phyloP scores from a whole-genome alignment of 139 green algal species.

The Trebouxia sp. region DNA sequence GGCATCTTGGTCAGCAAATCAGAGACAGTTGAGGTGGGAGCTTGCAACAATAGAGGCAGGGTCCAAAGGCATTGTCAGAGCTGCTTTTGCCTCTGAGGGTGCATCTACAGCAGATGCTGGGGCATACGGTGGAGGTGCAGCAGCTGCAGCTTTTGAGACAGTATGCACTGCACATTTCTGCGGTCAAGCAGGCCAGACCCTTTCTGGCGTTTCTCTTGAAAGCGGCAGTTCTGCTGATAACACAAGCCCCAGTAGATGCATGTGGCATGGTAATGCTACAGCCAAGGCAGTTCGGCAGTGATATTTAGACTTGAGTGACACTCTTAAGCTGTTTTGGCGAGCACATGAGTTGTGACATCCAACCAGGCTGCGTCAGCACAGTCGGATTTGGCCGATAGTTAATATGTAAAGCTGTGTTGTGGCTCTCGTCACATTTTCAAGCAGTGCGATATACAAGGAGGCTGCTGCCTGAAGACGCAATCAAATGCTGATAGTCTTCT shows the following conservation, averaged over 20 bases:
- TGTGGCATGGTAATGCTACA: conserved; percentile 27
- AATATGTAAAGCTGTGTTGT: too few species aligned
- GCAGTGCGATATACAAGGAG: too few species aligned
- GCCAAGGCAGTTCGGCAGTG: background rate
- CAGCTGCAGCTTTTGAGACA: background rate
- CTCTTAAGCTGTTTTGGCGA: background rate
- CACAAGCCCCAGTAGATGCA: background rate
- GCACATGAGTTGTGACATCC: too few species aligned
- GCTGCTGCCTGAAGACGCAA: too few species aligned
- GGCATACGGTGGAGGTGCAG: background rate
- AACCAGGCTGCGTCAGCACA: too few species aligned
- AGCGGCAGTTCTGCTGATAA: conserved; percentile 21
- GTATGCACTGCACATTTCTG: conserved; percentile 14
- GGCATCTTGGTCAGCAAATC: conserved; percentile 21
- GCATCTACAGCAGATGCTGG: background rate
- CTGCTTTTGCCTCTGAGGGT: background rate
- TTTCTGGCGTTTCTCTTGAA: conserved; percentile 35
- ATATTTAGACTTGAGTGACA: background rate
- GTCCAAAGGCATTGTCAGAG: background rate
- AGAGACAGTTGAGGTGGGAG: conserved; percentile 29
- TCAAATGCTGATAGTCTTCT: too few species aligned
- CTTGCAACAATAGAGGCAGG: conserved; percentile 12
- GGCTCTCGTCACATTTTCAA: too few species aligned
- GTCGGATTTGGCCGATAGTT: too few species aligned
- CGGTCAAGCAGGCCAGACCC: conserved; percentile 6